phyloP scores from a whole-genome alignment of 2,329 filamentous ascomycete genomes.

The Cytospora schulzeri region DNA sequence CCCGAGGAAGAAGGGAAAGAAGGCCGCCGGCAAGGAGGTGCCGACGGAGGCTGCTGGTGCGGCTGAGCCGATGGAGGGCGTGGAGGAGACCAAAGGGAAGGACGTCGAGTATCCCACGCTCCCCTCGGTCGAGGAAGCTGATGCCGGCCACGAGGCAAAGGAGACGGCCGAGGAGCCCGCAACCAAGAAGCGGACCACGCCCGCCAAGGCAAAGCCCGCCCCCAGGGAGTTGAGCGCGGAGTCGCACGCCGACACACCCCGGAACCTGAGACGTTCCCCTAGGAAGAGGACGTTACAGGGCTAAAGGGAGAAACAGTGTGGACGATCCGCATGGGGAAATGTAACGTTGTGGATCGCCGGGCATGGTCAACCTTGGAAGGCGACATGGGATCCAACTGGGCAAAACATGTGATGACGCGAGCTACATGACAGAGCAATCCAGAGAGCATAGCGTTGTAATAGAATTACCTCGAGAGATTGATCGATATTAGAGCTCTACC shows the following conservation, averaged over 20 bases:
- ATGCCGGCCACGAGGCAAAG: neutral
- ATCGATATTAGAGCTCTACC: neutral
- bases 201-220: conserved; percentile 12
- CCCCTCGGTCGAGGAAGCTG: conserved; percentile 19
- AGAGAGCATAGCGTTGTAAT: neutral
- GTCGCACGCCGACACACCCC: conserved; percentile 24
- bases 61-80: conserved; percentile 18
- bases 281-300: conserved; percentile 21
- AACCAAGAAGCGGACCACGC: conserved; percentile 1
- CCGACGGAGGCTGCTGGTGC: neutral
- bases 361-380: neutral
- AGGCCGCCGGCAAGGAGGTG: conserved; percentile 20
- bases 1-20: conserved; percentile 4
- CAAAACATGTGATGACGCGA: neutral
- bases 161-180: neutral
- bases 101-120: conserved; percentile 17
- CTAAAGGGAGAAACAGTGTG: neutral
- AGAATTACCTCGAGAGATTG: neutral
- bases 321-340: neutral
- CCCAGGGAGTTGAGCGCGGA: conserved; percentile 23
- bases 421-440: neutral
- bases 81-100: conserved; percentile 7
- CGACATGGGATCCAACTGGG: neutral
- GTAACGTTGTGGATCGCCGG: neutral
- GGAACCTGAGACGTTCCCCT: conserved; percentile 26